These are phyloP conservation scores for Blastobotrys americana DNA, from an alignment of 805 yeast genomes.

Conservation along the genomic window DNA sequence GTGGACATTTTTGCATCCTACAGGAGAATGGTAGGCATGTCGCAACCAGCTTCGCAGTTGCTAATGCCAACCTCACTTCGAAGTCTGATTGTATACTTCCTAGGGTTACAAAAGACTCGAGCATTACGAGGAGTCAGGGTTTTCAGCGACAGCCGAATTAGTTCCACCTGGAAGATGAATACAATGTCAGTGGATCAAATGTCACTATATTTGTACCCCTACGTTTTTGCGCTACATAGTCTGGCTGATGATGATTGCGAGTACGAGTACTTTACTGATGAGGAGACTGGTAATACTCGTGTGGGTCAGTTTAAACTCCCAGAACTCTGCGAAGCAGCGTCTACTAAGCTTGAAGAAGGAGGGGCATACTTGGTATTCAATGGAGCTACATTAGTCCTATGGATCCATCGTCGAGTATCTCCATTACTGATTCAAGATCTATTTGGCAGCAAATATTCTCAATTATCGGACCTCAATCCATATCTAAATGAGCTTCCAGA, in stretches of 20 bases:
- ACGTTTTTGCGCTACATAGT: constrained; percentile 64
- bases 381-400: constrained; percentile 51
- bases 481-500: constrained; percentile 56
- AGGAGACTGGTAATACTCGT: constrained; percentile 31
- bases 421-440: constrained; percentile 63
- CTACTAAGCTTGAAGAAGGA: constrained; percentile 43
- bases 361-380: constrained; percentile 76
- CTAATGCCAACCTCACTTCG: constrained; percentile 76
- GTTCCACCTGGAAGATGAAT: constrained; percentile 44
- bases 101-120: constrained; percentile 62
- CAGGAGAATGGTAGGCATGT: constrained; percentile 38
- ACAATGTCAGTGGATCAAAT: constrained; percentile 50
- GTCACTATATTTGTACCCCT: constrained; percentile 68
- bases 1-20: constrained; percentile 54
- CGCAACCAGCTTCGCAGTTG: constrained; percentile 49
- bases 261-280: constrained; percentile 20
- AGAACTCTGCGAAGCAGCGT: constrained; percentile 39
- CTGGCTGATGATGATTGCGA: constrained; percentile 52
- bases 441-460: constrained; percentile 49
- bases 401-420: constrained; percentile 65
- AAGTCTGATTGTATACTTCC: constrained; percentile 57
- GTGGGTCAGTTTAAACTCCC: constrained; percentile 41
- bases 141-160: constrained; percentile 59
- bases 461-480: constrained; percentile 41
- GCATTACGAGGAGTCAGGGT: constrained; percentile 49